Conservation (phyloP, 75 land plant genomes). For the Larix kaempferi region DNA sequence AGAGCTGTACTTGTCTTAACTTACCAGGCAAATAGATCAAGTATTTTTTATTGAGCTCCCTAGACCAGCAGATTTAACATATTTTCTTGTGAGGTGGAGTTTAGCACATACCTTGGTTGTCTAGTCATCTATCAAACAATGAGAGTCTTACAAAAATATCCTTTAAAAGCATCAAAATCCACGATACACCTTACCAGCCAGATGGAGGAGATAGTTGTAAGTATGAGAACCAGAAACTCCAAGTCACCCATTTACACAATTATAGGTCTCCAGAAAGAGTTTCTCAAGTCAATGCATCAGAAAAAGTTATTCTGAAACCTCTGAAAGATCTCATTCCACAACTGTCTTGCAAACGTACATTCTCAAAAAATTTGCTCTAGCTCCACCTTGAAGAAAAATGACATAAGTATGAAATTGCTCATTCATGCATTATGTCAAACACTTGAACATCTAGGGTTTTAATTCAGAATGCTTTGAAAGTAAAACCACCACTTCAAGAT, state of each 20-base stretch:
- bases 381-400: too few relatives aligned
- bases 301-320: background rate
- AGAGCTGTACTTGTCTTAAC: background rate
- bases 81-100: background rate
- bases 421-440: too few relatives aligned
- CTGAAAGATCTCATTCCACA: background rate
- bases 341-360: background rate
- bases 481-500: too few relatives aligned
- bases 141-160: background rate
- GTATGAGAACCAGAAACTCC: background rate
- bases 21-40: too few relatives aligned
- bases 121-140: background rate
- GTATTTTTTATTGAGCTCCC: background rate
- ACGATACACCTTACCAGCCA: too few relatives aligned
- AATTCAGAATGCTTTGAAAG: too few relatives aligned
- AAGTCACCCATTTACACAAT: background rate
- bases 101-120: background rate
- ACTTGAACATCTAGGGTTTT: too few relatives aligned
- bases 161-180: too few relatives aligned
- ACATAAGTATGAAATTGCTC: too few relatives aligned
- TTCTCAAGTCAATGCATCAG: background rate
- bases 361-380: background rate
- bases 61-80: background rate
- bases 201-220: too few relatives aligned
- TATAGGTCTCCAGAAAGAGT: background rate